Evolutionary conservation across 177 flowering plant species (phyloP), one percentile per base, ranked within the genome.

Genomic region (Telopea speciosissima): DNA sequence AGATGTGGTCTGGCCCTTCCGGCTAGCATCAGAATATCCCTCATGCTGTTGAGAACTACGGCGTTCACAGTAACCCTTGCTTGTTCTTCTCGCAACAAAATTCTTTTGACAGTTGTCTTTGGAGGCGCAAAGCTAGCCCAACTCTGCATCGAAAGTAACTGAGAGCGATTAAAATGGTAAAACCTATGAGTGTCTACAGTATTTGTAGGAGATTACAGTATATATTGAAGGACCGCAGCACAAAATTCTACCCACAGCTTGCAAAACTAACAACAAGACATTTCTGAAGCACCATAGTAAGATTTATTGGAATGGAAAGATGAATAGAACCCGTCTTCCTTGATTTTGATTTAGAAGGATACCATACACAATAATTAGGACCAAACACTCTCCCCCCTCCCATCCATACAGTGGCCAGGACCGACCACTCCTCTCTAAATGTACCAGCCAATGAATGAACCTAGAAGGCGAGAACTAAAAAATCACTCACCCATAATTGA

Each of bases 111-210:
- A 74, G 90, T 91, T 72, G 96, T 89, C 77, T 86, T 92, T 70
- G 89, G 81, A 77, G 99, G 93, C 75, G 89, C 93, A 82, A 81
- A 87, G 71, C 80, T 82, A 65, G 87, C 85, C 93, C 85, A 87
- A 64, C 82, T 87, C 99, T 95, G 88, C 79, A 81, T 42, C 40
- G 60, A 72, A 73, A 8, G 44, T 62, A 24, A 73, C 22, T 24
- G 42, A 68, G 44, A 14, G 22, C 54, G 13, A 23, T 49, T 8
- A 65, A 65, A n/a, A n/a, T n/a, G n/a, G n/a, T n/a, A n/a, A n/a
- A 49, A 49, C 16, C 54, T 11, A 16, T 49, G 1, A 49, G 54
- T 49, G 54, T 49, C 19, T 31, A 23, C 28, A 8, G 13, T 10
- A 45, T 28, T 24, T 42, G 69, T 8, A 67, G 28, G 69, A 22